Conservation (phyloP, 192 early-diverging fungal genomes). For the Spizellomyces sp. region DNA sequence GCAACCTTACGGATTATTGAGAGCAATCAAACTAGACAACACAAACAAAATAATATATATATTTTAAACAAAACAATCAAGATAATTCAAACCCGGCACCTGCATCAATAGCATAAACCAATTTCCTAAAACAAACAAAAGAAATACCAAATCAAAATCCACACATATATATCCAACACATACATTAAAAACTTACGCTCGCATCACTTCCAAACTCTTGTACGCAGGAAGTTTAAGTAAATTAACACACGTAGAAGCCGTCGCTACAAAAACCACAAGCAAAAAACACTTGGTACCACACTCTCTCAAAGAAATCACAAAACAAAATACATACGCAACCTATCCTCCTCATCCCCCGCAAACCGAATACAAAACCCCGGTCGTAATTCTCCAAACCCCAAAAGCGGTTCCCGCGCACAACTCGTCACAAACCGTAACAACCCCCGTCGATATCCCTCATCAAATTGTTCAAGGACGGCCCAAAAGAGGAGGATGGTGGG, state of each 20-base stretch:
- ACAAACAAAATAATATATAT: no score
- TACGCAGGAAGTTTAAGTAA: slow-evolving; percentile 88
- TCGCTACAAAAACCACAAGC: slow-evolving; percentile 38
- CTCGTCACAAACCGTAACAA: slow-evolving; percentile 91
- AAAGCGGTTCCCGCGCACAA: slow-evolving; percentile 84
- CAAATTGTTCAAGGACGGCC: slow-evolving; percentile 62
- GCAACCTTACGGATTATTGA: no score
- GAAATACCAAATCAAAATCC: neutral
- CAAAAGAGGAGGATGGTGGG: slow-evolving; percentile 80
- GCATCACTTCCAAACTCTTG: slow-evolving; percentile 52
- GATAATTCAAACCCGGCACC: slow-evolving; percentile 92
- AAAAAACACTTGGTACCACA: no score
- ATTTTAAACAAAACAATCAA: slow-evolving; percentile 31
- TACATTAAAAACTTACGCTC: slow-evolving; percentile 47
- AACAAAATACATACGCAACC: slow-evolving; percentile 63
- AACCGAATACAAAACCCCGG: slow-evolving; percentile 74
- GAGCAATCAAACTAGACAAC: no score
- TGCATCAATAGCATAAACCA: slow-evolving; percentile 82
- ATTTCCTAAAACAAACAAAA: slow-evolving; percentile 58
- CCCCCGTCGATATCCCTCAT: slow-evolving; percentile 59
- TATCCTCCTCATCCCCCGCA: slow-evolving; percentile 66
- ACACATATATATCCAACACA: slow-evolving; percentile 7
- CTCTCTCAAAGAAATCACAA: no score
- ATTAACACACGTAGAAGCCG: slow-evolving; percentile 76
- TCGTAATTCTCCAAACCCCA: slow-evolving; percentile 80